These are phyloP conservation scores for Microstegium vimineum DNA, from an alignment of 176 grass and related monocot species.

Conservation along the genomic window DNA sequence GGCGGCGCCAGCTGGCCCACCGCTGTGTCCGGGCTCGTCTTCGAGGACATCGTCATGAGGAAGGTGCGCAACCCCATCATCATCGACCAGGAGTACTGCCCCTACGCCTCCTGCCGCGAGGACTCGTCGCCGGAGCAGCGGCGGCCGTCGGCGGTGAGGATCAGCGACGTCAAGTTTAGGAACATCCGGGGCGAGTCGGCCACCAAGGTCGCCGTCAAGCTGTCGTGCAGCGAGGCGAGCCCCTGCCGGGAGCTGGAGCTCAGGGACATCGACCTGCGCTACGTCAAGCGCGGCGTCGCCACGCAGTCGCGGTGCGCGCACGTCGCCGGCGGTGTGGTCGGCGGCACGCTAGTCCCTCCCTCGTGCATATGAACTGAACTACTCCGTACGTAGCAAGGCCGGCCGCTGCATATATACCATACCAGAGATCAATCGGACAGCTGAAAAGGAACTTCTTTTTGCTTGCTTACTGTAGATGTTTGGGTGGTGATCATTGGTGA, in stretches of 20 bases:
- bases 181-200: conserved; percentile 55
- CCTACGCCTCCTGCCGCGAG: conserved; percentile 36
- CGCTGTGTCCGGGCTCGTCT: conserved; percentile 34
- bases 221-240: conserved; percentile 44
- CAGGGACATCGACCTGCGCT: conserved; percentile 52
- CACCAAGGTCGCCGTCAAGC: conserved; percentile 43
- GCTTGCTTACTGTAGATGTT: neutral
- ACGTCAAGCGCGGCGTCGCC: conserved; percentile 37
- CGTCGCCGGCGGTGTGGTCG: conserved; percentile 32
- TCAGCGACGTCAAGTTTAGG: conserved; percentile 53
- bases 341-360: conserved; percentile 43
- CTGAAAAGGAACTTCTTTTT: neutral
- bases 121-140: conserved; percentile 6
- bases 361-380: conserved; percentile 34
- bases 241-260: conserved; percentile 44
- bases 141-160: conserved; percentile 40
- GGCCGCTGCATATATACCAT: neutral
- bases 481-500: neutral
- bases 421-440: neutral
- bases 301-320: conserved; percentile 37
- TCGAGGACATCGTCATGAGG: conserved; percentile 54
- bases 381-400: neutral
- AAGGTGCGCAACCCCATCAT: conserved; percentile 47
- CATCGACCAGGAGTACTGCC: conserved; percentile 63
- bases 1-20: neutral